Conservation (phyloP, 225 moss, liverwort and hornwort genomes). For the Bryoerythrophyllum caledonicum region DNA sequence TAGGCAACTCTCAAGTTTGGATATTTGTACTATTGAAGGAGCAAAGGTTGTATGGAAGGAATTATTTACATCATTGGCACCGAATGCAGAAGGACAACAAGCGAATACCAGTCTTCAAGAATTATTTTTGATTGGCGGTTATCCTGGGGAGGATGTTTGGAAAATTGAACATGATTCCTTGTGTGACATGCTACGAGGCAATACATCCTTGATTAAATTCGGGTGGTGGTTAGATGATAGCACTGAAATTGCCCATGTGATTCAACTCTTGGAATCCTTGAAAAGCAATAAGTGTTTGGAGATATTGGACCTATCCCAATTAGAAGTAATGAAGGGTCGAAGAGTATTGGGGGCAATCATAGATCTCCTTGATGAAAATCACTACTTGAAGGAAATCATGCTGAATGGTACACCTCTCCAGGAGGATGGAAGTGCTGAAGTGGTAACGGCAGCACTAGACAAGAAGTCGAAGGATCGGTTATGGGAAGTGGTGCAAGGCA, state of each 20-base stretch:
- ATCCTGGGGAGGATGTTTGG: too few relatives aligned
- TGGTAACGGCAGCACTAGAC: not conserved
- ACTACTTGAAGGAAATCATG: not conserved
- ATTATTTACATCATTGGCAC: not conserved
- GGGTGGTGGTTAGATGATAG: too few relatives aligned
- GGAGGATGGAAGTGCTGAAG: too few relatives aligned
- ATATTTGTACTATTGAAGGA: too few relatives aligned
- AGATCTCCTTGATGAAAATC: not conserved
- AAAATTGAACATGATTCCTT: too few relatives aligned
- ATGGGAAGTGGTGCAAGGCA: not conserved
- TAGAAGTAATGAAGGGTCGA: accelerated
- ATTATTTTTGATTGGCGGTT: too few relatives aligned
- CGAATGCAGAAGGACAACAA: not conserved
- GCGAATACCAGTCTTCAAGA: not conserved
- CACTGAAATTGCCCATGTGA: not conserved
- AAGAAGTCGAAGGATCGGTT: not conserved
- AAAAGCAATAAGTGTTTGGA: not conserved
- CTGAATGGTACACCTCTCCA: not conserved
- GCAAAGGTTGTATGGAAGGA: too few relatives aligned
- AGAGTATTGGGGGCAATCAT: not conserved
- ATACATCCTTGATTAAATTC: not conserved
- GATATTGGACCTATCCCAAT: accelerated
- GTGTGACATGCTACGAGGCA: not conserved
- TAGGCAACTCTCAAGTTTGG: not conserved
- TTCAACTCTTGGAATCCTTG: not conserved